Base-by-base conservation (phyloP, 2,329 filamentous ascomycete genomes). In the Byssothecium circinans region DNA sequence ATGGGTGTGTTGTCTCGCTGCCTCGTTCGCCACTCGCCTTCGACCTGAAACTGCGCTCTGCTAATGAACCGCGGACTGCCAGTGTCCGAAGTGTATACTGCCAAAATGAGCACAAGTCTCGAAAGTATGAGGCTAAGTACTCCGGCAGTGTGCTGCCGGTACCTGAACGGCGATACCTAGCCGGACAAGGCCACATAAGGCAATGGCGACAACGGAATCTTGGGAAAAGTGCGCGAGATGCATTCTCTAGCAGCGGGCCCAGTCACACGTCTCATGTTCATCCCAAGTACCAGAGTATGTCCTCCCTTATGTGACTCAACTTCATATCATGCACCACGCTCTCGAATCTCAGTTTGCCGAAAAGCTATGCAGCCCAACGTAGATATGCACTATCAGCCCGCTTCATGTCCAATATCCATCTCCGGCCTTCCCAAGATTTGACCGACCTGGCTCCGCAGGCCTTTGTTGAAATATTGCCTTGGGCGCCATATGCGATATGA, bases 71-170 rank as follows among this genome's bases (percentile, higher is more conserved):
- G 40, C 45, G 50, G 46, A 30, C 45, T 4, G n/a, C 33, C 22
- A 18, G 19, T 45, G 53, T 49, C 50, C 48, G 43, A 39, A 43
- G 18, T 50, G 25, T 12, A 50, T 38, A 47, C 37, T 36, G 52
- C 25, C 49, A 43, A 38, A 54, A 47, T 44, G 45, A 29, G 32
- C 38, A 43, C 32, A 20, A 34, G 52, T 52, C 37, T 45, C 30
- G 27, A 29, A 25, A 18, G 8, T 8, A 18, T 18, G 12, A 39
- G 36, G 22, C 36, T 18, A 25, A 27, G 22, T 39, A 25, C 12
- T 39, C 12, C 22, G 36, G 36, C 25, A 39, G 36, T 27, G 36
- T 39, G 8, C 36, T 27, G 20, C 17, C 36, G 36, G 36, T 39
- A 39, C 20, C 20, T n/a, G n/a, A 18, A 20, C 3, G 36, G 20